Base-by-base conservation (phyloP, 2,329 filamentous ascomycete species). In the Basipetospora chlamydospora region DNA sequence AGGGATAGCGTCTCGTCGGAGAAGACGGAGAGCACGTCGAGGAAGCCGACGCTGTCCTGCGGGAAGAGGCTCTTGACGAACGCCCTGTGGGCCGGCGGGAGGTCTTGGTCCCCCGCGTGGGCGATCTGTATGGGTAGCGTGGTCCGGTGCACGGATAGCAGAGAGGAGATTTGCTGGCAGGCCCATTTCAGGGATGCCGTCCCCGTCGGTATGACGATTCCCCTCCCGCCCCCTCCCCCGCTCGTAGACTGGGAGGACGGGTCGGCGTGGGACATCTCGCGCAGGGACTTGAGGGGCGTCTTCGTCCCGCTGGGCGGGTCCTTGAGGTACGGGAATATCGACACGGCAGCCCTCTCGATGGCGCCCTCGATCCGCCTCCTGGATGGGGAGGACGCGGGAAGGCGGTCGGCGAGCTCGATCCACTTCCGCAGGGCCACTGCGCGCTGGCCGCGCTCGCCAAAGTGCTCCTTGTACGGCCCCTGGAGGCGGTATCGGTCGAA, bases 141-240 rank as follows among this genome's bases (percentile, higher is more conserved):
- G 0, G 52, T 53, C 2, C 46, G 43, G 33, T 55, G 45, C 1
- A 56, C 48, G 3, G 40, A 39, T 15, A 50, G 50, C 3, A 60
- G 33, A 2, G 52, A 45, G n/a, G 46, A 46, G 7, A 60, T 46
- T 8, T 57, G 42, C 36, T 60, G 57, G 26, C 52, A 54, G 6
- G 55, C 53, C 20, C 52, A 56, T 2, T 57, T 52, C 10, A 59
- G 42, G 10, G 42, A 49, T 6, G 16, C 17, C 8, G 22, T 21
- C 13, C 45, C 44, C 0, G 49, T 50, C 10, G 57, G 51, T 12
- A 60, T 57, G 18, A 60, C 54, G 21, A 60, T 54, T 2, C 56
- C 57, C 3, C 39, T 42, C 3, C 49, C 47, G 12, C 45, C 47
- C 5, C 41, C 37, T n/a, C n/a, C n/a, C n/a, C n/a, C n/a, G n/a